Evolutionary conservation across 768 basidiomycete genomes (phyloP).

Genomic region (Cyclocybe aegerita): DNA sequence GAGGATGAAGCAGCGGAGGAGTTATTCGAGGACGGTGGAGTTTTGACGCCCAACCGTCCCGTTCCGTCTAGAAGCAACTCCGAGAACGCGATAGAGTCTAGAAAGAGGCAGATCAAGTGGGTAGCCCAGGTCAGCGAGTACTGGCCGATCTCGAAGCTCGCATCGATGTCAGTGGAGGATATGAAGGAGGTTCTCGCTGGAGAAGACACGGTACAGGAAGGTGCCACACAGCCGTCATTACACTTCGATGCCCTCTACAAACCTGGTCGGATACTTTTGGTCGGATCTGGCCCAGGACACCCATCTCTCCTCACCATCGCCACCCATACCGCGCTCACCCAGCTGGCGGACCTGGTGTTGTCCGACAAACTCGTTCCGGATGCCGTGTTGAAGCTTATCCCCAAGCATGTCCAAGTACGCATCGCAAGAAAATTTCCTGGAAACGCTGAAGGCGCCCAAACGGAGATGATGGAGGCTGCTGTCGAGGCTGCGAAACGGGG

Average conservation of each 20-base stretch:
- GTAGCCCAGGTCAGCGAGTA: conserved; percentile 96
- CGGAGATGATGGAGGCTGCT: conserved; percentile 92
- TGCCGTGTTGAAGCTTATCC: conserved; percentile 83
- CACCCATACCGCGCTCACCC: conserved; percentile 77
- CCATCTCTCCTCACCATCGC: conserved; percentile 90
- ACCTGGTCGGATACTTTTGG: conserved; percentile 79
- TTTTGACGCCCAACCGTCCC: conserved; percentile 67
- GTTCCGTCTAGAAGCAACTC: conserved; percentile 48
- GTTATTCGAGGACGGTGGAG: conserved; percentile 50
- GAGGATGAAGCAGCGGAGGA: conserved; percentile 39
- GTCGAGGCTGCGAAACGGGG: conserved; percentile 80
- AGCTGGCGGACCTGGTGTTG: conserved; percentile 82
- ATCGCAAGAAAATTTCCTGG: conserved; percentile 98
- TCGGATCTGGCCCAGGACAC: conserved; percentile 95
- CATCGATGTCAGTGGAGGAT: conserved; percentile 62
- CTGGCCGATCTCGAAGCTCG: conserved; percentile 82
- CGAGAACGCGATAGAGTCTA: conserved; percentile 43
- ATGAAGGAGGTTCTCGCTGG: conserved; percentile 65
- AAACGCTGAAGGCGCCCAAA: conserved; percentile 93
- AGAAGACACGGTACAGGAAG: conserved; percentile 13
- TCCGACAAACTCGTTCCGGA: conserved; percentile 96
- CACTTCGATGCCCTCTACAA: conserved; percentile 34
- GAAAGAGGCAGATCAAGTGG: conserved; percentile 82
- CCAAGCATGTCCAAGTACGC: conserved; percentile 64
- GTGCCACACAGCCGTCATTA: conserved; percentile 17